Evolutionary conservation across 2,329 filamentous ascomycete genomes (phyloP).

Genomic region (Fusarium chlamydosporum): DNA sequence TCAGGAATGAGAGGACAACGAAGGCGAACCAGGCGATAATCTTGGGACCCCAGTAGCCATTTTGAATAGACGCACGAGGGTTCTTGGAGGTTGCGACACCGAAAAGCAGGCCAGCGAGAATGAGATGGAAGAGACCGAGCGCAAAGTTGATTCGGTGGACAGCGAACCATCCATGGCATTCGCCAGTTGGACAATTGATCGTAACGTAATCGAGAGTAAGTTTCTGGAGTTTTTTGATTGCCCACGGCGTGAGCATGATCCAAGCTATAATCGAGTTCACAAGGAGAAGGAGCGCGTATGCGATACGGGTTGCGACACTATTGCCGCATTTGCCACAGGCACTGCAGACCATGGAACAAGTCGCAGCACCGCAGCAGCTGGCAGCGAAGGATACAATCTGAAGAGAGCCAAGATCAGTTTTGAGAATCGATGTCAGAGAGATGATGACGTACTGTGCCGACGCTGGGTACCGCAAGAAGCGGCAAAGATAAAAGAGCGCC

Average conservation of each 20-base stretch:
- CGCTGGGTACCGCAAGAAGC: conserved; percentile 87
- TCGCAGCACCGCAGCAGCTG: conserved; percentile 96
- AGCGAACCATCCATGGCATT: conserved; percentile 95
- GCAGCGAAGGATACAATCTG: conserved; percentile 83
- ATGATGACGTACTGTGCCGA: conserved; percentile 78
- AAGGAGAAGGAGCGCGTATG: conserved; percentile 93
- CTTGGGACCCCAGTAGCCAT: conserved; percentile 99
- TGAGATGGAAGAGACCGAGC: conserved; percentile 91
- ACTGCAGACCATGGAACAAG: conserved; percentile 95
- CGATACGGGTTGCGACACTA: conserved; percentile 96
- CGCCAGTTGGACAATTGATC: conserved; percentile 89
- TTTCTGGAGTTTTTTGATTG: conserved; percentile 93
- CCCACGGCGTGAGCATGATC: conserved; percentile 99
- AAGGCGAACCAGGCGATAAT: conserved; percentile 89
- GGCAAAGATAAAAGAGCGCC: conserved; percentile 92
- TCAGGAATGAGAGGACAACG: conserved; percentile 93
- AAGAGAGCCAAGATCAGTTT: conserved; percentile 22
- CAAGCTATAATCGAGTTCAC: conserved; percentile 97
- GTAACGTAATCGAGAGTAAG: conserved; percentile 96
- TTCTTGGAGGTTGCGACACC: conserved; percentile 91
- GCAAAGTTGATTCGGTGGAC: conserved; percentile 99
- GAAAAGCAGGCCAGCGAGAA: conserved; percentile 86
- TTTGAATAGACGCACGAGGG: conserved; percentile 88
- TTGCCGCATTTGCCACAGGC: conserved; percentile 98
- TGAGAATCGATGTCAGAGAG: neutral